Evolutionary conservation across 208 protist genomes (phyloP).

Genomic region (Angomonas deanei): DNA sequence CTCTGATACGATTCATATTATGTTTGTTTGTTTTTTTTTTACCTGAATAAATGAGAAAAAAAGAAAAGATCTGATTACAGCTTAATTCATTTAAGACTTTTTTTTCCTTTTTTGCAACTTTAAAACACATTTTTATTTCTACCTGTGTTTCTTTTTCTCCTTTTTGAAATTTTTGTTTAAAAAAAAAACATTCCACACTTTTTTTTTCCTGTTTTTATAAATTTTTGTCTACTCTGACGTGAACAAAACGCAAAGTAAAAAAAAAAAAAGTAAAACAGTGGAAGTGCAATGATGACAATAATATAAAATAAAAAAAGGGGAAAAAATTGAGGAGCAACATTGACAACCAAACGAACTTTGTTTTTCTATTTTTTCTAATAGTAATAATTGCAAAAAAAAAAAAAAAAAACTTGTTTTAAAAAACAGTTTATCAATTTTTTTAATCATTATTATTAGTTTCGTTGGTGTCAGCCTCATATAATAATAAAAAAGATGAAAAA

Average conservation of each 20-base stretch:
- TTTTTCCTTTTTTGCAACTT: neutral
- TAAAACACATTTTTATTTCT: neutral
- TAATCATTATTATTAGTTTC: too few species aligned
- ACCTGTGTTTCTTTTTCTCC: neutral
- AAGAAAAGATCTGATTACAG: neutral
- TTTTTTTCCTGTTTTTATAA: too few species aligned
- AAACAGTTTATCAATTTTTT: too few species aligned
- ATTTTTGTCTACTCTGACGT: neutral
- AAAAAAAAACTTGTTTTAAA: too few species aligned
- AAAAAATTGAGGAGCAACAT: conserved; percentile 2
- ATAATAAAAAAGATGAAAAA: too few species aligned
- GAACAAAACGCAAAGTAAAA: neutral
- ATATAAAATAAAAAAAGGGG: conserved; percentile 2
- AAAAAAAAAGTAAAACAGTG: neutral
- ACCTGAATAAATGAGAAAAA: neutral
- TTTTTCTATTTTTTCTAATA: neutral
- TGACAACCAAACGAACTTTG: conserved; percentile 5
- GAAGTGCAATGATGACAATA: neutral
- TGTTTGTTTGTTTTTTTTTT: neutral
- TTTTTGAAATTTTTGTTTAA: neutral
- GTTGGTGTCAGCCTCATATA: too few species aligned
- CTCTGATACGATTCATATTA: neutral
- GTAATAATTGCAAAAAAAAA: too few species aligned
- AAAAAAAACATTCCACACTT: too few species aligned
- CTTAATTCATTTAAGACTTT: neutral